phyloP scores from a whole-genome alignment of 2,329 filamentous ascomycete species.

The Fonsecaea nubica region DNA sequence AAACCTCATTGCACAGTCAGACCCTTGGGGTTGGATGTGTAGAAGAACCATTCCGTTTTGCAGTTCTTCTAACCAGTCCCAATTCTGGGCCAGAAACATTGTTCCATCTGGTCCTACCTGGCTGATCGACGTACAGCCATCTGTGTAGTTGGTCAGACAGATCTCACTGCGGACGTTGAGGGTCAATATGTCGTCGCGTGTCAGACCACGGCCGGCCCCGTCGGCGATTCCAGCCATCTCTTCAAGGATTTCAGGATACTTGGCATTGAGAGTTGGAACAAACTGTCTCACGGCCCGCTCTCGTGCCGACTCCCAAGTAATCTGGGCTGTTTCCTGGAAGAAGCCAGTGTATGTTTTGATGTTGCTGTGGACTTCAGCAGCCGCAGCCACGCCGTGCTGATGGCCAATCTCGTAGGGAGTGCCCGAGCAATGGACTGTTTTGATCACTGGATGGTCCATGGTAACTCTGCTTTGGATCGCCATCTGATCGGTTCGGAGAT shows the following conservation, averaged over 20 bases:
- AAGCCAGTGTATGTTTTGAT: conserved; percentile 6
- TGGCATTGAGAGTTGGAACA: conserved; percentile 45
- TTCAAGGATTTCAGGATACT: conserved; percentile 40
- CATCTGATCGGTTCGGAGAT: too few species aligned
- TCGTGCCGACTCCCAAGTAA: conserved; percentile 2
- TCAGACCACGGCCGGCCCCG: conserved; percentile 53
- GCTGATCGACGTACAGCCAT: conserved; percentile 63
- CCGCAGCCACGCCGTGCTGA: background rate
- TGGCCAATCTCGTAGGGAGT: background rate
- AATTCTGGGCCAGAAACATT: conserved; percentile 60
- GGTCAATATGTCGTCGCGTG: conserved; percentile 58
- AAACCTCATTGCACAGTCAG: conserved; percentile 56
- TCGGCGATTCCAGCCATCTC: conserved; percentile 57
- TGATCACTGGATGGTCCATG: too few species aligned
- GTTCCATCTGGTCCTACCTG: conserved; percentile 51
- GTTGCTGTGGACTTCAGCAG: background rate
- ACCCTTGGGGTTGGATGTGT: conserved; percentile 51
- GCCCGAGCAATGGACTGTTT: background rate
- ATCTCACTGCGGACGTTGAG: conserved; percentile 66
- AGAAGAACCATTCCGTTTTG: conserved; percentile 58
- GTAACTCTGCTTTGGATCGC: too few species aligned
- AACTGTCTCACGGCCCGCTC: conserved; percentile 49
- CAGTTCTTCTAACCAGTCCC: conserved; percentile 61
- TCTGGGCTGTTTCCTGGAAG: conserved; percentile 14
- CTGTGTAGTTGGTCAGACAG: conserved; percentile 54